Base-by-base conservation (phyloP, 176 grass and related monocot genomes). In the Secale cereale region DNA sequence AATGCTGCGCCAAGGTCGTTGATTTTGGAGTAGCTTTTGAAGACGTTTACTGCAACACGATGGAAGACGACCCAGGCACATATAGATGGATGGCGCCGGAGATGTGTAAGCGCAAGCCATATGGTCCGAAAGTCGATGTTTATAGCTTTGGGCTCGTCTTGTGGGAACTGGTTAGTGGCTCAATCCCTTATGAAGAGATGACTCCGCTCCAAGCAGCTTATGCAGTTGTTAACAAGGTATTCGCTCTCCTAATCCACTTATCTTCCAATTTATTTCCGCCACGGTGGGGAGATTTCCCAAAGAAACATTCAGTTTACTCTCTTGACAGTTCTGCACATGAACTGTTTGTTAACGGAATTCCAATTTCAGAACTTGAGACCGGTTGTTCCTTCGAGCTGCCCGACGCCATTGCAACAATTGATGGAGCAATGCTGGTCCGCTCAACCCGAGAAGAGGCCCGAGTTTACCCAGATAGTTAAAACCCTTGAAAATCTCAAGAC, bases 81-180 rank as follows among this genome's bases (percentile, higher is more conserved):
- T 99, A 91, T 20, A 89, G 97, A 74, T 99, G 97, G 97, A 99
- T 99, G 97, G 97, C 97, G 79, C 97, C 97, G 7, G 97, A 99
- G 76, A 95, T 96, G 93, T 92, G 89, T 60, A 95, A 93, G 78
- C 85, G 87, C 78, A 99, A 94, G 61, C 90, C 82, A 7, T 94
- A 94, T 80, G 90, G 90, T 25, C 79, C 61, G 25, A 99, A 99
- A 85, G 93, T 99, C 45, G 97, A 99, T 86, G 93, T 96, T 11
- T 99, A 94, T 66, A 96, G 97, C 85, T 99, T 96, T 81, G 97
- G 93, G 50, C 73, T 99, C 69, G 2, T 99, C 12, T 87, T 99
- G 82, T 99, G 91, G 91, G 97, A 99, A 81, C 86, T 99, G 72
- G 70, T 94, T 65, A 92, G 83, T 60, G 97, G 97, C 56, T 89